Evolutionary conservation across 2,329 filamentous ascomycete species (phyloP).

Genomic region (Fusarium torreyae): DNA sequence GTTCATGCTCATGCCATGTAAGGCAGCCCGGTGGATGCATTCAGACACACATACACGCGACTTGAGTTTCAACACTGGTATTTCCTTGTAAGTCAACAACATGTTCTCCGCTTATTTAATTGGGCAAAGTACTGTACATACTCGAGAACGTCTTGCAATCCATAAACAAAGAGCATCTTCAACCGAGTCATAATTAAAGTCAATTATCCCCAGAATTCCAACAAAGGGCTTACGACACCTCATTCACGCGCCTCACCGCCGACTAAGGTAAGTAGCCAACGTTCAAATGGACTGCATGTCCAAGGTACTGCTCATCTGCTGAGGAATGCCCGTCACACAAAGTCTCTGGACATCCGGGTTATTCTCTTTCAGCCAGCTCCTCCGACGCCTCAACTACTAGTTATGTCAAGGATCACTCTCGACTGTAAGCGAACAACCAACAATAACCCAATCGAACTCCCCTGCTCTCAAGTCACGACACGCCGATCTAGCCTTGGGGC

Average conservation of each 20-base stretch:
- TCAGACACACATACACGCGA: slow-evolving; percentile 14
- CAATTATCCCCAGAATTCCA: slow-evolving; percentile 7
- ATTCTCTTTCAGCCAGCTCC: slow-evolving; percentile 44
- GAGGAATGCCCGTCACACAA: slow-evolving; percentile 5
- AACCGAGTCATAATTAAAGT: slow-evolving; percentile 6
- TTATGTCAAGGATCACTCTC: slow-evolving; percentile 17
- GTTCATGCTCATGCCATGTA: slow-evolving; percentile 41
- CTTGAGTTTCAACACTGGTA: not conserved
- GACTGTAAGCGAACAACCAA: slow-evolving; percentile 31
- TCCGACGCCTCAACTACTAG: slow-evolving; percentile 43
- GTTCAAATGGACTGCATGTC: slow-evolving; percentile 1
- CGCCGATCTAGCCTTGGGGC: slow-evolving; percentile 30
- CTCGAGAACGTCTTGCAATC: slow-evolving; percentile 4
- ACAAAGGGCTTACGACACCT: slow-evolving; percentile 22
- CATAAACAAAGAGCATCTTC: not conserved
- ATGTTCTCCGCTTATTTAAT: slow-evolving; percentile 5
- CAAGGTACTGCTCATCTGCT: slow-evolving; percentile 3
- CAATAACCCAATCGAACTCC: slow-evolving; percentile 23
- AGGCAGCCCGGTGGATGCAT: slow-evolving; percentile 30
- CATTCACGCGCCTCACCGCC: slow-evolving; percentile 34
- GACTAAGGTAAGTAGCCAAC: slow-evolving; percentile 13
- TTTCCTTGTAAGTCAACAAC: slow-evolving; percentile 15
- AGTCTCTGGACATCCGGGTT: slow-evolving; percentile 24
- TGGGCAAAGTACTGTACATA: not conserved
- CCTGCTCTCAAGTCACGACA: slow-evolving; percentile 21